A percentile compares a stretch with the other conserved stretches of the same genome.
Evolutionary conservation across 2,329 filamentous ascomycete species (phyloP).

Genomic region (Calonectria crousiana): DNA sequence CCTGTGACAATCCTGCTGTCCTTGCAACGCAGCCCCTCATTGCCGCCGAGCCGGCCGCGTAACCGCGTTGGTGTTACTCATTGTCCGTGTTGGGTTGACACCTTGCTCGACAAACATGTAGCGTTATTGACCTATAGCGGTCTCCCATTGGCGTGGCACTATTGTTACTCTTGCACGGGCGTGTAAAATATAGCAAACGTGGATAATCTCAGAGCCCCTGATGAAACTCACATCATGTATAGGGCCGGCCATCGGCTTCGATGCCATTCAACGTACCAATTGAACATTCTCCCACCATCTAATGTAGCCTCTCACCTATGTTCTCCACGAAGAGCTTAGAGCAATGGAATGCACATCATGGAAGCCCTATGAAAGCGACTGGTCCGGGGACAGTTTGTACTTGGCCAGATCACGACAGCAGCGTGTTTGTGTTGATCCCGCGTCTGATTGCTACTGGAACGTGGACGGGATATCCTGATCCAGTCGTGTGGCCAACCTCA

Average conservation of each 20-base stretch:
- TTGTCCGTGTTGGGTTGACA: slow-evolving; percentile 17
- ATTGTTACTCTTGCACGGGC: slow-evolving; percentile 29
- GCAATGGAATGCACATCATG: neutral
- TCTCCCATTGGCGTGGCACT: slow-evolving; percentile 34
- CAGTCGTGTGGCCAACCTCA: neutral
- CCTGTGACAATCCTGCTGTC: slow-evolving; percentile 12
- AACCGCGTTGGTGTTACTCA: slow-evolving; percentile 35
- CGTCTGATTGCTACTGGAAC: neutral
- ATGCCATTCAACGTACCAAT: neutral
- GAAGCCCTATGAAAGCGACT: neutral
- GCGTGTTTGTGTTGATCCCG: neutral
- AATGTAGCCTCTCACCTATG: neutral
- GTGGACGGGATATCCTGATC: neutral
- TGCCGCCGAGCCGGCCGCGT: slow-evolving; percentile 28
- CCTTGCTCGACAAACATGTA: slow-evolving; percentile 20
- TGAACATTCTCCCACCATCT: neutral
- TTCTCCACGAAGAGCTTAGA: too few species aligned
- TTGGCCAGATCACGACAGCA: neutral
- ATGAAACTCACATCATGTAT: neutral
- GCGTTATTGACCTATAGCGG: slow-evolving; percentile 29
- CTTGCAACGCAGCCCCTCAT: slow-evolving; percentile 27
- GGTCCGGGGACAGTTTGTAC: too few species aligned
- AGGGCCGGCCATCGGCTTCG: neutral
- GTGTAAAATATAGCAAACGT: slow-evolving; percentile 40
- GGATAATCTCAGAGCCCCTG: slow-evolving; percentile 22